Evolutionary conservation across 2,329 filamentous ascomycete species (phyloP).

Genomic region (Epichloe coenophiala): DNA sequence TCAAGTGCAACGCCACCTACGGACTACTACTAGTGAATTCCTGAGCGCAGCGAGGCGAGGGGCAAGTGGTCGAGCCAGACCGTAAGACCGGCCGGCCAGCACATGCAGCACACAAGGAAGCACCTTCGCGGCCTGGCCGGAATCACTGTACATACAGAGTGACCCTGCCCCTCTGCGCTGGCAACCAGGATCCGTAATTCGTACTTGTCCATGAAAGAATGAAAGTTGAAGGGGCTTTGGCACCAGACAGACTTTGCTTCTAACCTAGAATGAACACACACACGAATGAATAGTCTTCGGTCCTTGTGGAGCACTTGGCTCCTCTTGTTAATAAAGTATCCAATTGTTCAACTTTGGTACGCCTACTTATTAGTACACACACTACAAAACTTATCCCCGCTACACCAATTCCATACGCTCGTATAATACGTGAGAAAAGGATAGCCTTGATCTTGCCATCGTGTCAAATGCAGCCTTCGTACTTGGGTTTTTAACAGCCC

Average conservation of each 20-base stretch:
- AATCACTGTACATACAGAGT: neutral
- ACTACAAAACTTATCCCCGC: neutral
- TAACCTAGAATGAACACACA: too few relatives aligned
- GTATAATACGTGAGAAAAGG: neutral
- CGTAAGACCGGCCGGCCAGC: too few relatives aligned
- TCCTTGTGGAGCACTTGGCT: neutral
- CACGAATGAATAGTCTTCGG: neutral
- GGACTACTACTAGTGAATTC: neutral
- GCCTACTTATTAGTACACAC: neutral
- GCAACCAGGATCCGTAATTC: too few relatives aligned
- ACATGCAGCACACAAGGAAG: neutral
- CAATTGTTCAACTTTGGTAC: neutral
- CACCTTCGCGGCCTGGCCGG: neutral
- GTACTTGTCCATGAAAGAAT: too few relatives aligned
- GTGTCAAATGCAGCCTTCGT: neutral
- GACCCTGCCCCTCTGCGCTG: neutral
- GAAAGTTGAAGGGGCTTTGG: too few relatives aligned
- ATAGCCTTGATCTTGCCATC: neutral
- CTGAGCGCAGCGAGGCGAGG: neutral
- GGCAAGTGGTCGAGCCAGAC: neutral
- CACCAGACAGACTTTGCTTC: too few relatives aligned
- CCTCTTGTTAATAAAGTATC: neutral
- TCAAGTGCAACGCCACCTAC: neutral
- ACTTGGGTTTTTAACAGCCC: neutral
- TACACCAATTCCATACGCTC: neutral